Percentiles rank a stretch among this genome's conserved stretches.
Conservation (phyloP, 371 early-diverging fungal genomes). For the Mortierella sp. region DNA sequence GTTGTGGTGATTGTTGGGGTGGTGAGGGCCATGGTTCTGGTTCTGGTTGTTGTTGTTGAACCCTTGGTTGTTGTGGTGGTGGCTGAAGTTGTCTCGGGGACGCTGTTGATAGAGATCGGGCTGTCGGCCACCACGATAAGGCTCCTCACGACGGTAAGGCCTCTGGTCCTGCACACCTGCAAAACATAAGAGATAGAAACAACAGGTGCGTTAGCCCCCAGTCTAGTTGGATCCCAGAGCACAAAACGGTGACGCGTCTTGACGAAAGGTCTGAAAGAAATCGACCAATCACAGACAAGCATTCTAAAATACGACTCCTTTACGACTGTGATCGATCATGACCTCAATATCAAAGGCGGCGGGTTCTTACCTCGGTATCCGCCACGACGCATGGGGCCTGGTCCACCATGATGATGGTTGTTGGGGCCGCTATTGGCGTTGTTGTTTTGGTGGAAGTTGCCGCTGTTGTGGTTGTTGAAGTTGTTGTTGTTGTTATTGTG, state of each 20-base stretch:
- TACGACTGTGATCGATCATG: background rate
- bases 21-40: background rate
- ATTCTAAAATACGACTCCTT: background rate
- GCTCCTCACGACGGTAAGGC: slow-evolving; percentile 53
- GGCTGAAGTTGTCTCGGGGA: slow-evolving; percentile 34
- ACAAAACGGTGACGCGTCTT: slow-evolving; percentile 10
- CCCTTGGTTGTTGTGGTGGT: slow-evolving; percentile 9
- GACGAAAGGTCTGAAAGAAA: background rate
- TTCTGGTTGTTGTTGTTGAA: slow-evolving; percentile 13
- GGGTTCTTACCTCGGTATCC: slow-evolving; percentile 50
- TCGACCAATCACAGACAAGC: background rate
- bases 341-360: background rate
- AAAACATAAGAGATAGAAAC: background rate
- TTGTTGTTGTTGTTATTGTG: slow-evolving; percentile 13
- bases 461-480: slow-evolving; percentile 8
- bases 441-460: slow-evolving; percentile 13
- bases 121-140: slow-evolving; percentile 33
- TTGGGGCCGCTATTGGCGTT: background rate
- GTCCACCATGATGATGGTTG: slow-evolving; percentile 30
- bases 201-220: background rate
- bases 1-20: slow-evolving; percentile 7
- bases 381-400: slow-evolving; percentile 51
- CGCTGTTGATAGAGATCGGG: slow-evolving; percentile 32
- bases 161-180: slow-evolving; percentile 47
- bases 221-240: background rate